Percentiles rank a stretch among this genome's conserved stretches.
phyloP scores from a whole-genome alignment of 176 grass and related monocot species.

The Aegilops umbellulata region DNA sequence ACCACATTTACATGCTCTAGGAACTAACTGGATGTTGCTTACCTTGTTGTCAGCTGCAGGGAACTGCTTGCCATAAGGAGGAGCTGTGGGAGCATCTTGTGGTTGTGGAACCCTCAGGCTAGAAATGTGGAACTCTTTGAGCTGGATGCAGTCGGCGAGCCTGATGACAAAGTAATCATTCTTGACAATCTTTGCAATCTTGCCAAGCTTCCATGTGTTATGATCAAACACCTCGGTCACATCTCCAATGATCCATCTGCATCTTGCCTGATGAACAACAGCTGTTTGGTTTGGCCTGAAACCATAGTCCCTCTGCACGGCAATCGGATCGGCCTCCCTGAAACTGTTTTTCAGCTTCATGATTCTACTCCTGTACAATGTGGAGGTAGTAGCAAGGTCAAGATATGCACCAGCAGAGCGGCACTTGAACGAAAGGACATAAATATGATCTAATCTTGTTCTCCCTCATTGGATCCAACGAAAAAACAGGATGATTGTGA shows the following conservation, averaged over 20 bases:
- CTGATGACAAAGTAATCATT: slow-evolving; percentile 45
- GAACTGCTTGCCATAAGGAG: slow-evolving; percentile 20
- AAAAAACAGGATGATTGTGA: not conserved
- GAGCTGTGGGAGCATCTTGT: slow-evolving; percentile 15
- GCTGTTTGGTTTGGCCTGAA: slow-evolving; percentile 31
- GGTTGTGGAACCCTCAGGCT: slow-evolving; percentile 42
- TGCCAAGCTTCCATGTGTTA: slow-evolving; percentile 61
- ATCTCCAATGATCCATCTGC: slow-evolving; percentile 68
- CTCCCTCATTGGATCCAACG: not conserved
- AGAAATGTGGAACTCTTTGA: slow-evolving; percentile 64
- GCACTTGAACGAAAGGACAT: not conserved
- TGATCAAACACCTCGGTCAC: slow-evolving; percentile 62
- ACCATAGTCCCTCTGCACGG: not conserved
- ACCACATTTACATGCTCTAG: not conserved
- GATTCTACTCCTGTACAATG: slow-evolving; percentile 1
- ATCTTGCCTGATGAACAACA: slow-evolving; percentile 27
- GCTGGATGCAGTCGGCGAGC: slow-evolving; percentile 57
- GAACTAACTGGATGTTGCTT: not conserved
- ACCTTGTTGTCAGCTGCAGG: slow-evolving; percentile 38
- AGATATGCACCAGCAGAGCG: not conserved
- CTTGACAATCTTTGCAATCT: slow-evolving; percentile 58
- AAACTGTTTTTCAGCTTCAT: slow-evolving; percentile 49
- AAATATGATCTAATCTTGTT: not conserved
- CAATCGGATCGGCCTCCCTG: slow-evolving; percentile 24
- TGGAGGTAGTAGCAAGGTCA: slow-evolving; percentile 6